Percentiles rank a stretch among this genome's conserved stretches.
Conservation (phyloP, 78 protist species). For the Dictyostelium firmibasis region DNA sequence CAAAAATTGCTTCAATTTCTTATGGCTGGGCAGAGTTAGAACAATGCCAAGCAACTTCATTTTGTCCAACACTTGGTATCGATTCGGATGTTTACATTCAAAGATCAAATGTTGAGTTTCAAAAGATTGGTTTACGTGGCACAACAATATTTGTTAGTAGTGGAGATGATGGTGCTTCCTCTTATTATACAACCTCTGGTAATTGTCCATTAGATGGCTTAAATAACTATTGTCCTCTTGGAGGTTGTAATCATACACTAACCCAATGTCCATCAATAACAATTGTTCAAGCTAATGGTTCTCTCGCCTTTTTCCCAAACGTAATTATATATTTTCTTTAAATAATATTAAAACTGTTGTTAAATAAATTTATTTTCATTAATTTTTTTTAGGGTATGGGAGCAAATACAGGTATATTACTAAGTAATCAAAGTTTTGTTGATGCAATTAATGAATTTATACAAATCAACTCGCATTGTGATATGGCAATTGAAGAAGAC, state of each 20-base stretch:
- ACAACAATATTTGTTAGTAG: constrained; percentile 63
- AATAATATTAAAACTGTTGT: too few relatives aligned
- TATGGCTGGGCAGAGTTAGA: constrained; percentile 29
- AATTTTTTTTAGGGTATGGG: background rate
- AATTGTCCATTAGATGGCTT: constrained; percentile 13
- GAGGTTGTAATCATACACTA: constrained; percentile 10
- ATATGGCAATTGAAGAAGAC: constrained; percentile 7
- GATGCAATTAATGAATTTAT: background rate
- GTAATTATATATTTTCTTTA: too few relatives aligned
- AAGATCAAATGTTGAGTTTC: constrained; percentile 38
- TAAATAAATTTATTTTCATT: too few relatives aligned
- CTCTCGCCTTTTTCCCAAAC: background rate
- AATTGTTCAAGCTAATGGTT: constrained; percentile 15
- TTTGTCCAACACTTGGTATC: constrained; percentile 8
- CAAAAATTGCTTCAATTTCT: constrained; percentile 41
- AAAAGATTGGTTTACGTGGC: constrained; percentile 68
- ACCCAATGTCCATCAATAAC: constrained; percentile 23
- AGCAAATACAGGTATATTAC: background rate
- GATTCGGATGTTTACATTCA: background rate
- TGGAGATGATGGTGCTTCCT: constrained; percentile 85
- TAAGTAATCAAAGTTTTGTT: background rate
- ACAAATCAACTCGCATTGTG: background rate
- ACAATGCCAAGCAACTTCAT: constrained; percentile 6
- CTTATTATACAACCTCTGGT: background rate
- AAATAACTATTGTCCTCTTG: constrained; percentile 46